A percentile compares a stretch with the other conserved stretches of the same genome.
These are phyloP conservation scores for Dothiorella sarmentorum DNA, from an alignment of 2,329 filamentous ascomycete species.

Conservation along the genomic window DNA sequence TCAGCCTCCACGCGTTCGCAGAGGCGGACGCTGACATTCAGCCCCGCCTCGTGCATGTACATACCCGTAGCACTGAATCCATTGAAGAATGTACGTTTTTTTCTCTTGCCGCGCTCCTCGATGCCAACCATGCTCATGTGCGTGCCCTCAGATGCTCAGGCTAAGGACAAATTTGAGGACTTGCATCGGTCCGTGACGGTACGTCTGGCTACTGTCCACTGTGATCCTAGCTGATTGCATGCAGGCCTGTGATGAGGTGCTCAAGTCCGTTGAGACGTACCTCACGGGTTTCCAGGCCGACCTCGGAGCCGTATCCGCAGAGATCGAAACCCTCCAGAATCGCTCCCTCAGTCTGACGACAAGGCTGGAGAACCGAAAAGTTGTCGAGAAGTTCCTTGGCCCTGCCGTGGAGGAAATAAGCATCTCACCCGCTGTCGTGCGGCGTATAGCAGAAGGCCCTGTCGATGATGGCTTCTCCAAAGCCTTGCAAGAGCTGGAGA, in stretches of 20 bases:
- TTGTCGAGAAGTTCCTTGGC: slow-evolving; percentile 81
- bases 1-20: slow-evolving; percentile 72
- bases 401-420: slow-evolving; percentile 90
- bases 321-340: slow-evolving; percentile 90
- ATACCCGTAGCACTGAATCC: slow-evolving; percentile 57
- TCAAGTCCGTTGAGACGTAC: slow-evolving; percentile 89
- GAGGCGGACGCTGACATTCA: slow-evolving; percentile 33
- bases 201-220: slow-evolving; percentile 15
- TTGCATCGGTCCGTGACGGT: slow-evolving; percentile 78
- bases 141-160: slow-evolving; percentile 60
- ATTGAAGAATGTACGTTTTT: slow-evolving; percentile 71
- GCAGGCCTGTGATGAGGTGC: slow-evolving; percentile 80
- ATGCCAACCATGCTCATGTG: slow-evolving; percentile 27
- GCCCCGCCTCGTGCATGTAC: slow-evolving; percentile 36
- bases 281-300: slow-evolving; percentile 91
- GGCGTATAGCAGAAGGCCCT: slow-evolving; percentile 79
- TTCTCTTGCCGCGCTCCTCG: slow-evolving; percentile 25
- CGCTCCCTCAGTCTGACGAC: slow-evolving; percentile 80
- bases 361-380: slow-evolving; percentile 81
- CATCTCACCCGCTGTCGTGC: slow-evolving; percentile 77
- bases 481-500: slow-evolving; percentile 78
- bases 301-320: slow-evolving; percentile 83
- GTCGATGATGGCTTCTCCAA: slow-evolving; percentile 89
- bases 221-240: not conserved
- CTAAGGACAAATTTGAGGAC: slow-evolving; percentile 82